Evolutionary conservation across 306 rosid species (phyloP), one percentile per base, ranked within the genome.

Genomic region (Pueraria montana): DNA sequence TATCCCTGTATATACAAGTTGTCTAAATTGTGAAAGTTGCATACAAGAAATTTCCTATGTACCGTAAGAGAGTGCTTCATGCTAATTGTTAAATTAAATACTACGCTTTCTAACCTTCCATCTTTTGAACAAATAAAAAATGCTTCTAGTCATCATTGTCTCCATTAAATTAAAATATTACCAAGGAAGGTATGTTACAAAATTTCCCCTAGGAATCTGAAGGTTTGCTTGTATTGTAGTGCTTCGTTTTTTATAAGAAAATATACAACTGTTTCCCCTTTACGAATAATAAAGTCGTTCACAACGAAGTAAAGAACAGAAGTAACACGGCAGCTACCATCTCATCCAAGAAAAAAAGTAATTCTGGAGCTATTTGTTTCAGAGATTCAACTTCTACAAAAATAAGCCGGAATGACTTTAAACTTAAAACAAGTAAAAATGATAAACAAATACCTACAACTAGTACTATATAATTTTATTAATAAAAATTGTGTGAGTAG

Each of bases 381-480:
- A 65, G 63, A 26, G 55, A 62, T 66, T 82, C 58, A 46, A 70
- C 46, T 69, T 69, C 76, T 63, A 49, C 62, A 43, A 50, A 72
- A 50, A 61, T 80, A 81, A 69, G n/a, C 78, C 10, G 38, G 34
- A 48, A 18, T 24, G 5, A 52, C 12, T 63, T 32, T 42, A 84
- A 84, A 45, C 74, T 56, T 26, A 9, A 14, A 17, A 52, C 70
- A 48, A 53, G 81, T 45, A 56, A 63, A 56, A 38, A 64, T 74
- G 53, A 78, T 70, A 50, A 75, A 76, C 9, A 81, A 36, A 76
- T 67, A 18, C 53, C 61, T 76, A 40, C 11, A 46, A 59, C 52
- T 78, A 69, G 64, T 38, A 58, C 48, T 79, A 45, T 72, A 70
- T 78, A 30, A 9, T 59, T 59, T 77, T 52, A 83, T 77, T 70